Base-by-base conservation (phyloP, 345 rosid species). In the Raphanus raphanistrum region DNA sequence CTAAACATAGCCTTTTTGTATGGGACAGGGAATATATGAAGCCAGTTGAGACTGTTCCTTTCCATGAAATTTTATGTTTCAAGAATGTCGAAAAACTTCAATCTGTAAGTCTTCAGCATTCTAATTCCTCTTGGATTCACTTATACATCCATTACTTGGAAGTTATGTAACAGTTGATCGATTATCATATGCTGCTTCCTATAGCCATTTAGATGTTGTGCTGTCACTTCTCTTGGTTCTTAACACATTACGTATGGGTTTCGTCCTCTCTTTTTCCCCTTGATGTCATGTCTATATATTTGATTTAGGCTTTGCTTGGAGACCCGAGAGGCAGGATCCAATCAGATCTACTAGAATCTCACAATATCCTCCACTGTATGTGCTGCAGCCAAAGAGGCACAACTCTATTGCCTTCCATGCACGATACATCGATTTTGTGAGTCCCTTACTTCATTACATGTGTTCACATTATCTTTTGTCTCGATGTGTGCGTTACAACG, bases 271-370 rank as follows among this genome's bases (percentile, higher is more conserved):
- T 3, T 52, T 28, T 17, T 1, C 28, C 21, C 5, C n/a, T 43
- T 65, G n/a, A 57, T 35, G 4, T 13, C 50, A 31, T 73, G 31
- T 54, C 52, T 62, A 62, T 62, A 62, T 66, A 62, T 69, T 11
- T 67, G 66, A 68, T 52, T 77, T 43, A 90, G 98, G 92, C 98
- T 82, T 84, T 95, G 76, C 84, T 90, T 79, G 99, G 99, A 78
- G 98, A 92, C 63, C 90, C 97, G 8, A 83, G 98, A 85, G 86
- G 90, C 84, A 84, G 84, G 86, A 89, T 95, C 86, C 98, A 95
- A 72, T 83, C 89, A 52, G 98, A 95, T 88, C 92, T 95, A 77
- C 83, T 88, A 72, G 92, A 92, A 82, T 91, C 81, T 83, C 84
- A 82, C 75, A 84, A 68, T 62, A 86, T 84, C 64, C 85, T 95